Evolutionary conservation across 2,329 filamentous ascomycete species (phyloP), one percentile per base, ranked within the genome.

Genomic region (Basipetospora chlamydospora): DNA sequence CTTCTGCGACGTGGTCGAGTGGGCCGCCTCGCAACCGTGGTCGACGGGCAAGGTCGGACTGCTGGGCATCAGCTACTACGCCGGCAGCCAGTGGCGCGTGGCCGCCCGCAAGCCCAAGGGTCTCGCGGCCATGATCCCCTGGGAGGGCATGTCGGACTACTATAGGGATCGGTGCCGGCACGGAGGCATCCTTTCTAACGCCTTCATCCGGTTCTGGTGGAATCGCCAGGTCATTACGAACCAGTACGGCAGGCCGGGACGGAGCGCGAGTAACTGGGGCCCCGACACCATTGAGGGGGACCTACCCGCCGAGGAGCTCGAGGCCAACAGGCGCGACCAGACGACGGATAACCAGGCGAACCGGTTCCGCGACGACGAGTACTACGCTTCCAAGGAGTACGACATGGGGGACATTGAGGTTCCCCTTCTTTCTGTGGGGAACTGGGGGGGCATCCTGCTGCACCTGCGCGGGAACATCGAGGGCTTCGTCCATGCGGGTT

Each of bases 371-470:
- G 75, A 82, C 41, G 64, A 80, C 0, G 25, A 28, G 20, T 37
- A 37, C 28, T 37, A 37, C 20, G 35, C 35, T 1, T 22, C 35
- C 18, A 78, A 73, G 46, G 75, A 81, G 34, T 81, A 77, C 44
- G 58, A 70, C 32, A 59, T 79, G 49, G 65, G 58, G 12, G 73
- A 82, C 41, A 80, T 83, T 28, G 61, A 77, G 40, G 76, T 81
- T 0, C 78, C 78, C 0, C 46, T 82, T 0, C 63, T 82, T 0
- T 72, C 65, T 0, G 77, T 82, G 0, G 78, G 67, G 0, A 82
- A 82, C 50, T 81, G 76, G 77, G 77, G 77, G 9, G 77, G 77
- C 1, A 82, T 82, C 33, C 52, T 77, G 4, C 61, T 83, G 1
- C 78, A 83, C 44, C 61, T 82, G 5, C 63, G 77, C 6, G 78